These are phyloP conservation scores for Apophysomyces ossiformis DNA, from an alignment of 371 early-diverging fungal genomes.

Conservation along the genomic window DNA sequence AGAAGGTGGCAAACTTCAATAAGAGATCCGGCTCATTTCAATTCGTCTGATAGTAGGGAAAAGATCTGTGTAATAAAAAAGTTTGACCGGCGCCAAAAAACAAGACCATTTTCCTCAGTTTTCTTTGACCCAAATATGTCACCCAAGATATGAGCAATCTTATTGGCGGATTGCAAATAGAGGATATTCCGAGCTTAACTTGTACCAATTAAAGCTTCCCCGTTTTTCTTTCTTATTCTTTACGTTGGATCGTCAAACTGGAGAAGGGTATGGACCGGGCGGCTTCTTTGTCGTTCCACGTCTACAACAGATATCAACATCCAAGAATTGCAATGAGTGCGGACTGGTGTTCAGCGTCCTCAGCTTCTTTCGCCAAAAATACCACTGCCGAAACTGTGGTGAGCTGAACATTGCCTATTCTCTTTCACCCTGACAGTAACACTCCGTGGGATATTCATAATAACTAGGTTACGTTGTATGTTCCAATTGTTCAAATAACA, in stretches of 20 bases:
- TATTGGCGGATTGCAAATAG: too few species aligned
- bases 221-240: neutral
- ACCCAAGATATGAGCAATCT: too few species aligned
- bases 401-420: slow-evolving; percentile 15
- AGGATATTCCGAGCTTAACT: too few species aligned
- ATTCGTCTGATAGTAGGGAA: too few species aligned
- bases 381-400: slow-evolving; percentile 58
- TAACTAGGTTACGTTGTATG: slow-evolving; percentile 53
- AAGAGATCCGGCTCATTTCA: too few species aligned
- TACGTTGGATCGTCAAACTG: slow-evolving; percentile 24
- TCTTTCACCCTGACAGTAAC: neutral
- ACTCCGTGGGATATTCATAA: neutral
- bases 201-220: too few species aligned
- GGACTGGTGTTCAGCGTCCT: slow-evolving; percentile 43
- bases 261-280: slow-evolving; percentile 43
- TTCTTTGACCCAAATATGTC: too few species aligned
- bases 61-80: too few species aligned
- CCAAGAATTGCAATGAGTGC: slow-evolving; percentile 47
- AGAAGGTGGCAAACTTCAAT: too few species aligned
- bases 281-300: slow-evolving; percentile 48
- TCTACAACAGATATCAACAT: slow-evolving; percentile 30
- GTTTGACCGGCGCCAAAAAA: too few species aligned
- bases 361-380: slow-evolving; percentile 47
- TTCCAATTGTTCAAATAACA: slow-evolving; percentile 44
- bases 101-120: too few species aligned